These are phyloP conservation scores for Amylostereum areolatum DNA, from an alignment of 1,284 basidiomycete species.

Conservation along the genomic window DNA sequence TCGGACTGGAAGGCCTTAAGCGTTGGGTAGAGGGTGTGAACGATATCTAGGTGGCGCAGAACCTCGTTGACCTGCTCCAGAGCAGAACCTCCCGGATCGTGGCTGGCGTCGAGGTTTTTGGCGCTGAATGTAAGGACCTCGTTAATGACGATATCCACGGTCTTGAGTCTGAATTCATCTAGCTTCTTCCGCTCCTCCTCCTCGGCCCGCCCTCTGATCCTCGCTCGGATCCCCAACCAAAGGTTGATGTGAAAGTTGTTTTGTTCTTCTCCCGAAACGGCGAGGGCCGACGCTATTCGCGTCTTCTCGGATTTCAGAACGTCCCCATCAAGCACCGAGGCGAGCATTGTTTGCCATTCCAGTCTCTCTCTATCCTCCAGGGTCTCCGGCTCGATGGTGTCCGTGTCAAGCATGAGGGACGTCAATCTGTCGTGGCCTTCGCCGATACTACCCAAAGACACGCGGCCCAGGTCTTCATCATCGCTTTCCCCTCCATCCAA, in stretches of 20 bases:
- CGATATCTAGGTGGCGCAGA: conserved; percentile 77
- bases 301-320: conserved; percentile 92
- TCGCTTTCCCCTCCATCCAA: conserved; percentile 71
- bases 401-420: conserved; percentile 50
- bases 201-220: conserved; percentile 72
- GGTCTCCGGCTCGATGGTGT: conserved; percentile 55
- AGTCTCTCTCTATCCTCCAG: conserved; percentile 75
- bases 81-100: conserved; percentile 43
- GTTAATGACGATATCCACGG: conserved; percentile 78
- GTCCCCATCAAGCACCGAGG: conserved; percentile 88
- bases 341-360: conserved; percentile 93
- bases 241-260: conserved; percentile 63
- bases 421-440: conserved; percentile 49
- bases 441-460: conserved; percentile 30
- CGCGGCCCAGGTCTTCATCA: conserved; percentile 55
- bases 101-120: conserved; percentile 34
- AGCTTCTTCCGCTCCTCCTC: conserved; percentile 80
- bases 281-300: conserved; percentile 73
- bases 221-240: conserved; percentile 91
- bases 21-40: conserved; percentile 84
- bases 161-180: conserved; percentile 76
- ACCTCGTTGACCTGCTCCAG: conserved; percentile 69
- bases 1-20: conserved; percentile 76
- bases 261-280: conserved; percentile 63
- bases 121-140: conserved; percentile 77